Base-by-base conservation (phyloP, 2,329 filamentous ascomycete species). In the Zasmidium cellare region DNA sequence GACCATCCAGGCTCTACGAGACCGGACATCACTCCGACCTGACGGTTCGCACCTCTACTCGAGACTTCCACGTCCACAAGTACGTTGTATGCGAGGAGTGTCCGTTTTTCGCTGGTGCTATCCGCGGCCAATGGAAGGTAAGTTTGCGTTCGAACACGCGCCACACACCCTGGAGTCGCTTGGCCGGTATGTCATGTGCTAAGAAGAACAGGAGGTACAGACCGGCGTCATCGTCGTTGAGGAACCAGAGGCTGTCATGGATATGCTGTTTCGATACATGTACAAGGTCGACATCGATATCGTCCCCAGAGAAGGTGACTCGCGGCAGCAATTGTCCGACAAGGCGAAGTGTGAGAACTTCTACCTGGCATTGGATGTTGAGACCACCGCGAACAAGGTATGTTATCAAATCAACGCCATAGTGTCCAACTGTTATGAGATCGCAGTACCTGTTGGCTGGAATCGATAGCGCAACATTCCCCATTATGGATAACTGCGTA, bases 1-100 rank as follows among this genome's bases (percentile, higher is more conserved):
- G 35, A 41, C 35, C 7, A 16, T 41, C 3, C 35, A 41, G 35
- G 35, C 35, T 41, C 5, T 41, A 41, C 35, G 16, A 9, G n/a
- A 9, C 35, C 7, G 35, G 16, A 9, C 7, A 9, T 3, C 35
- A 41, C 11, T 44, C 51, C 18, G 56, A 58, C 23, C 52, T 55
- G 24, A 46, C 46, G 9, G 41, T 58, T 22, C 16, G 25, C 31
- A 54, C 56, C 2, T 12, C 3, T 35, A 55, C 46, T 24, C 25
- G 38, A 16, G 28, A n/a, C 6, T 58, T 51, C 46, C 45, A 51
- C 31, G 46, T 58, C 46, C 56, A 54, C 46, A 58, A 58, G 56
- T 24, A 41, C 18, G 28, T 58, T 6, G 52, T 54, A 16, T 54
- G 20, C 11, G 31, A 35, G 3, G 23, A 28, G 16, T 58, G 19